Evolutionary conservation across 2,329 filamentous ascomycete species (phyloP).

Genomic region (Hymenoscyphus infarciens): DNA sequence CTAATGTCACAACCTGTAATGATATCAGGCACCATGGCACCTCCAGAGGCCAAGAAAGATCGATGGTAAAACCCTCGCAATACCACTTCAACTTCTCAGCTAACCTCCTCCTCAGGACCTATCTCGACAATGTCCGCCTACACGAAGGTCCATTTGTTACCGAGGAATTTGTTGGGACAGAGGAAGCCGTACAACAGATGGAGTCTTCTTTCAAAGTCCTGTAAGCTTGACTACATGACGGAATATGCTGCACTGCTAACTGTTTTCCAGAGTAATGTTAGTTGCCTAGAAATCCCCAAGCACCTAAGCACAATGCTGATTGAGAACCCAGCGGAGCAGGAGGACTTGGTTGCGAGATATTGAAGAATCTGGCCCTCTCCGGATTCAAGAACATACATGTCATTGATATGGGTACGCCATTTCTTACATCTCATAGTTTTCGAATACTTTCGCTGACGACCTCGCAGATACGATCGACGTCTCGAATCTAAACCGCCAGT

Average conservation of each 20-base stretch:
- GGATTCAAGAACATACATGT: constrained; percentile 97
- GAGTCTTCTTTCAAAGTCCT: constrained; percentile 62
- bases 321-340: constrained; percentile 70
- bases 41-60: constrained; percentile 4
- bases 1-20: constrained; percentile 30
- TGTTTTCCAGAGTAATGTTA: constrained; percentile 33
- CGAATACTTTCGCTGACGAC: constrained; percentile 12
- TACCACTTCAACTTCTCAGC: background rate
- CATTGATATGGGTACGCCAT: constrained; percentile 85
- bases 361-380: constrained; percentile 93
- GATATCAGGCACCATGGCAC: constrained; percentile 21
- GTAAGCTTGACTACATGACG: constrained; percentile 40
- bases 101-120: constrained; percentile 55
- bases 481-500: constrained; percentile 95
- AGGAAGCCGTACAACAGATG: constrained; percentile 43
- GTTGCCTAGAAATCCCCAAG: constrained; percentile 17
- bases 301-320: constrained; percentile 18
- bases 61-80: constrained; percentile 25
- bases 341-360: constrained; percentile 89
- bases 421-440: background rate
- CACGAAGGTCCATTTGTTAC: constrained; percentile 80
- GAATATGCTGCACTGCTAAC: constrained; percentile 22
- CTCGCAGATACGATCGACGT: constrained; percentile 91
- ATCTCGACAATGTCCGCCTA: constrained; percentile 76
- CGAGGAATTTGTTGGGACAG: constrained; percentile 45